Conservation (phyloP, 768 basidiomycete genomes). For the Boletus eberwhitei region DNA sequence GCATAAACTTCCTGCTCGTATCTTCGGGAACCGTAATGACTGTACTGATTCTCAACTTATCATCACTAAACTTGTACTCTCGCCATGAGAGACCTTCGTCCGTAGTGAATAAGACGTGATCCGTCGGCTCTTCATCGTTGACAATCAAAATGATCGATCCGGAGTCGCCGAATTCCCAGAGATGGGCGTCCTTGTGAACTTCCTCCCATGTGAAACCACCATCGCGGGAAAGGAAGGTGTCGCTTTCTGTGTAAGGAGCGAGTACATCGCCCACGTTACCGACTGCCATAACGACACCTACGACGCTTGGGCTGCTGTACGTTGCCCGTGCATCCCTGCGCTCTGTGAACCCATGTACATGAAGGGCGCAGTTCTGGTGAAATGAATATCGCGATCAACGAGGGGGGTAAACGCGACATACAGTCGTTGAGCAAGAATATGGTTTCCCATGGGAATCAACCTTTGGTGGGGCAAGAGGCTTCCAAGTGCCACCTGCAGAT, state of each 20-base stretch:
- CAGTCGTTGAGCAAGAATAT: slow-evolving; percentile 71
- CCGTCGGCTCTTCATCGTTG: slow-evolving; percentile 92
- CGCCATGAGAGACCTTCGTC: slow-evolving; percentile 88
- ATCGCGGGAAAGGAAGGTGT: slow-evolving; percentile 95
- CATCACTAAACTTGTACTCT: slow-evolving; percentile 75
- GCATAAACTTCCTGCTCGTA: slow-evolving; percentile 86
- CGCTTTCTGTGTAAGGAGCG: slow-evolving; percentile 77
- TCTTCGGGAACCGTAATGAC: slow-evolving; percentile 90
- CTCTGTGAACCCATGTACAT: slow-evolving; percentile 96
- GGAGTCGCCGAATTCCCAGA: slow-evolving; percentile 98
- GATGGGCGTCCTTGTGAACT: slow-evolving; percentile 95
- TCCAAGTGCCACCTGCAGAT: slow-evolving; percentile 78
- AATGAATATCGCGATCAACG: background rate
- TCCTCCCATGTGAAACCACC: slow-evolving; percentile 99
- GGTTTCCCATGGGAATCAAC: slow-evolving; percentile 68
- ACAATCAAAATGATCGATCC: slow-evolving; percentile 91
- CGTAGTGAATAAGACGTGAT: slow-evolving; percentile 84
- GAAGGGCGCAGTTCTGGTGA: slow-evolving; percentile 73
- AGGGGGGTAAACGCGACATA: slow-evolving; percentile 30
- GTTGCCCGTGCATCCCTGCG: slow-evolving; percentile 87
- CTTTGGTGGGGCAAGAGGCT: slow-evolving; percentile 68
- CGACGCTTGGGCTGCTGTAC: slow-evolving; percentile 87
- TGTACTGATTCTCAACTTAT: slow-evolving; percentile 66
- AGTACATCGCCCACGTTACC: slow-evolving; percentile 91
- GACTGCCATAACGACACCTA: slow-evolving; percentile 93